A percentile compares a stretch with the other conserved stretches of the same genome.
Evolutionary conservation across 768 basidiomycete genomes (phyloP).

Genomic region (Lentinula detonsa): DNA sequence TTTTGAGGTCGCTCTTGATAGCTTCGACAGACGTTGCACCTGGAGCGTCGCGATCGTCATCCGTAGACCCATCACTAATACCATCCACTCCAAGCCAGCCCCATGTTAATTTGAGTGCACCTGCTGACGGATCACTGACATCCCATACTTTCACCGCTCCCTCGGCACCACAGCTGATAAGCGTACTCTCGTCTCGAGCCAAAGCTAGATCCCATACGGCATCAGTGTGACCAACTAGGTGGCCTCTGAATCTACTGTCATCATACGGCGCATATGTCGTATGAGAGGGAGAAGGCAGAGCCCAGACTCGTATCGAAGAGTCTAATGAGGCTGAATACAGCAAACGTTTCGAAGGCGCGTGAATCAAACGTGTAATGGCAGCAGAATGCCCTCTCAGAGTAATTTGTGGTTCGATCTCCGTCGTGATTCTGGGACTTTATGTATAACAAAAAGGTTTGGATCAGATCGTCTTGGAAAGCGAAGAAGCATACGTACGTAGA

Average conservation of each 20-base stretch:
- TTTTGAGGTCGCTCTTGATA: constrained; percentile 76
- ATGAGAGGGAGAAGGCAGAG: constrained; percentile 65
- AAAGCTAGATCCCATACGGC: constrained; percentile 95
- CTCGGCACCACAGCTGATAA: constrained; percentile 90
- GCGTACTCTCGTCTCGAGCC: constrained; percentile 72
- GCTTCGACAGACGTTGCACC: constrained; percentile 84
- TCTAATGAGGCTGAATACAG: constrained; percentile 93
- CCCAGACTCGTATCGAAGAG: constrained; percentile 90
- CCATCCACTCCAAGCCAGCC: constrained; percentile 66
- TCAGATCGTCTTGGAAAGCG: constrained; percentile 9
- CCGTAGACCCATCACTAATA: constrained; percentile 27
- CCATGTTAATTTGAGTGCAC: constrained; percentile 73
- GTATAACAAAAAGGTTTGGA: constrained; percentile 10
- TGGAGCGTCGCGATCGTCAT: constrained; percentile 47
- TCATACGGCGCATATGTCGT: constrained; percentile 93
- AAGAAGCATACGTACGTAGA: constrained; percentile 54
- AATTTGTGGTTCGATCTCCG: constrained; percentile 88
- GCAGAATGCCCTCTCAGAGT: constrained; percentile 93
- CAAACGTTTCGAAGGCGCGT: constrained; percentile 68
- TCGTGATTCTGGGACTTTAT: constrained; percentile 58
- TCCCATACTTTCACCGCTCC: constrained; percentile 94
- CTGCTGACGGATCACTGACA: constrained; percentile 59
- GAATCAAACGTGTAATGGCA: constrained; percentile 80
- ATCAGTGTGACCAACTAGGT: constrained; percentile 89
- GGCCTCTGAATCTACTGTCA: constrained; percentile 65